Base-by-base conservation (phyloP, 345 rosid species). In the Carallia brachiata region DNA sequence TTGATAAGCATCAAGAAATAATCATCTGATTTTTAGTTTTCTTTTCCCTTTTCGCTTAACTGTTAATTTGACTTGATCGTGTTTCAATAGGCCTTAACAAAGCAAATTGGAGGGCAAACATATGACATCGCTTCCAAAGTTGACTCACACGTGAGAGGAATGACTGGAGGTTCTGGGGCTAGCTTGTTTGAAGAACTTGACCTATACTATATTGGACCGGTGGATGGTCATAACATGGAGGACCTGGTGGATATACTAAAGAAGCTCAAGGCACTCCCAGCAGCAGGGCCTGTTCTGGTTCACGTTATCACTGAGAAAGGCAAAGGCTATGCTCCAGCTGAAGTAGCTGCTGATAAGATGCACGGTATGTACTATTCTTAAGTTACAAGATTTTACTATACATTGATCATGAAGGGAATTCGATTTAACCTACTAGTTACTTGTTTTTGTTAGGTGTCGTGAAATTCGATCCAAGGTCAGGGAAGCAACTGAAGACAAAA, bases 221-320 rank as follows among this genome's bases (percentile, higher is more conserved):
- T 82, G 5, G 83, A 81, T 70, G 87, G 86, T 2, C 89, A 84
- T 39, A 68, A 63, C 19, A 55, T 86, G 30, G 82, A 83, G 31
- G 86, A 82, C 63, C 80, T 86, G 36, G 83, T 80, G 19, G 56
- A 34, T n/a, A 52, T 86, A 13, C 70, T 80, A 6, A 62, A 73
- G 69, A 62, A 80, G 69, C 71, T 86, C 0, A 80, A 73, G 66
- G n/a, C 74, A 4, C 55, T 77, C 50, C 78, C 81, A 39, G 72
- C 81, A 12, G 50, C 81, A 5, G 87, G 86, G 18, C 79, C 86
- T 27, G 85, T 67, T 52, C 86, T 86, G 55, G 74, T 86, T 34
- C 89, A 86, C 70, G 67, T 80, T 17, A 44, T 80, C 62, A 81
- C 89, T 1, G 88, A 86, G 77, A 84, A 86, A 64, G 88, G 86